Percentiles rank a stretch among this genome's conserved stretches.
These are phyloP conservation scores for Podospora pseudoanserina DNA, from an alignment of 495 filamentous ascomycete genomes.

Conservation along the genomic window DNA sequence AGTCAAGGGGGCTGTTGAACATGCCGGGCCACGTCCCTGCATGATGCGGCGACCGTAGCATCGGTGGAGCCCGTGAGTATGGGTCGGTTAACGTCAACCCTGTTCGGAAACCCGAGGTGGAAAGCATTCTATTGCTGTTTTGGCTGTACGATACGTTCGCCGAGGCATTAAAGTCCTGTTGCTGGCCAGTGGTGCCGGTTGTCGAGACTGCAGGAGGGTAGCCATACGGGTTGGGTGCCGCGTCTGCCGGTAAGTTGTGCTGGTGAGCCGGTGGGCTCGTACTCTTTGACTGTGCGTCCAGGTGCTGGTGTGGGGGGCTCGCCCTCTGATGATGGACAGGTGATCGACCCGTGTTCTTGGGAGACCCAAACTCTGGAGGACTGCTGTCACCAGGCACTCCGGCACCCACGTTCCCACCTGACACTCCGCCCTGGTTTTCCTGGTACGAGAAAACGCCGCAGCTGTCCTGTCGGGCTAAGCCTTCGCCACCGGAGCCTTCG, in stretches of 20 bases:
- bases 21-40: conserved; percentile 34
- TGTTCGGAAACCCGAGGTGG: conserved; percentile 36
- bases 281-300: conserved; percentile 27
- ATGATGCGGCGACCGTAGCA: conserved; percentile 48
- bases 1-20: conserved; percentile 42
- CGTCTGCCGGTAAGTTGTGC: conserved; percentile 29
- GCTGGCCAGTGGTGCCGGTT: conserved; percentile 31
- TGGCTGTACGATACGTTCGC: conserved; percentile 36
- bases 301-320: conserved; percentile 38
- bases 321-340: conserved; percentile 38
- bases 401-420: conserved; percentile 29
- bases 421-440: conserved; percentile 31
- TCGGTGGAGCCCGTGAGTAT: conserved; percentile 43
- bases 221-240: conserved; percentile 47
- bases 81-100: conserved; percentile 40
- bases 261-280: conserved; percentile 28
- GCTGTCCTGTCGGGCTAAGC: conserved; percentile 55
- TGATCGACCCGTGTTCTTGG: conserved; percentile 37
- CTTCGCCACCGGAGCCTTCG: conserved; percentile 61
- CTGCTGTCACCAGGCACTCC: conserved; percentile 35
- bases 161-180: conserved; percentile 29
- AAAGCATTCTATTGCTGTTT: conserved; percentile 45
- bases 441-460: conserved; percentile 75
- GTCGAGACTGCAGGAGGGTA: conserved; percentile 42
- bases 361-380: conserved; percentile 45